Base-by-base conservation (phyloP, 202 grass and related monocot genomes). In the Carex sylvatica region DNA sequence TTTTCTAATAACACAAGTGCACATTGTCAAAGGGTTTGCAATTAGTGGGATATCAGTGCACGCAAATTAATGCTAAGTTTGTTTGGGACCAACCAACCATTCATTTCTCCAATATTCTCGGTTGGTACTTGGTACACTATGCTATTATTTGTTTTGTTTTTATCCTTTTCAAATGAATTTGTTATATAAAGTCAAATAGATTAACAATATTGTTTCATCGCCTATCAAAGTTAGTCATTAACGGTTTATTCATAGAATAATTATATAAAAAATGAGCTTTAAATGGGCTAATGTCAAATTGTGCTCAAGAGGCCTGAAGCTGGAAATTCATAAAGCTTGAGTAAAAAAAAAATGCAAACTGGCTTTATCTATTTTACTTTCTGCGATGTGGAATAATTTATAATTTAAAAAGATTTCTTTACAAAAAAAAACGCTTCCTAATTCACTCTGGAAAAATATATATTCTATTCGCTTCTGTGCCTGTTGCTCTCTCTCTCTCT, bases 1-100 rank as follows among this genome's bases (percentile, higher is more conserved):
- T 77, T 74, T 77, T 77, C 8, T 77, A 77, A 77, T 77, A 36
- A 59, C 58, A 30, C 15, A 77, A 77, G 15, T 18, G 30, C 74
- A 35, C 16, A 77, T 38, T 77, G 74, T 59, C 74, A 77, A 77
- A 35, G 52, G 74, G 3, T 59, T 59, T 26, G 49, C 28, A 77
- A 59, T 77, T 59, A 77, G 28, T 77, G 52, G 74, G 53, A 77
- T 58, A 77, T 58, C 28, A 77, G 53, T 77, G 74, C 53, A 56
- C 24, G 22, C 30, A 77, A 54, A 77, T 20, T 19, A 77, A 77
- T 36, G 30, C 44, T 13, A 74, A 11, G 10, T 49, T 49, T 49
- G 46, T 53, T 59, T 28, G 30, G 28, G 74, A 56, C 52, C 74
- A 72, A 70, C n/a, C 40, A 9, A n/a, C 52, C 16, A 59, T 70